Percentiles rank a stretch among this genome's conserved stretches.
These are phyloP conservation scores for Fusarium globosum DNA, from an alignment of 2,329 filamentous ascomycete genomes.

Conservation along the genomic window DNA sequence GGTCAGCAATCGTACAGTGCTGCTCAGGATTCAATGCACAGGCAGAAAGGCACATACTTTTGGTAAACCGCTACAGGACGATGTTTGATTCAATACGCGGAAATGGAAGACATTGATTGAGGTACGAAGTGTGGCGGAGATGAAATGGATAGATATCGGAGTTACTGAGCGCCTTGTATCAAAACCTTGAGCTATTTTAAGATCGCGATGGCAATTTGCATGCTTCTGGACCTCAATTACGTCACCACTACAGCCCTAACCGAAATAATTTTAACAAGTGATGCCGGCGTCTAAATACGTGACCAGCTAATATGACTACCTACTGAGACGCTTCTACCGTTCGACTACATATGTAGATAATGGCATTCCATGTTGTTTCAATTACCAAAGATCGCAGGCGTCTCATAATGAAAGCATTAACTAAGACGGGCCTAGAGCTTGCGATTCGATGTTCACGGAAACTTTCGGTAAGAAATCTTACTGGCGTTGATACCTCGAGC, in stretches of 20 bases:
- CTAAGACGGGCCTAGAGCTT: background rate
- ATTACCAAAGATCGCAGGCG: background rate
- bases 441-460: background rate
- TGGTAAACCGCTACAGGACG: conserved; percentile 29
- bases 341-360: background rate
- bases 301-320: background rate
- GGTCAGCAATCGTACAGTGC: conserved; percentile 10
- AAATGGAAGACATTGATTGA: background rate
- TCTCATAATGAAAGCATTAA: too few relatives aligned
- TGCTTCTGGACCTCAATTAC: background rate
- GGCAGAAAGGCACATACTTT: conserved; percentile 10
- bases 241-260: conserved; percentile 36
- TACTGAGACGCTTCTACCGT: background rate
- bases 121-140: background rate
- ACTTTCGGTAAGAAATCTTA: background rate
- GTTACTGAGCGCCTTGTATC: background rate
- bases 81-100: background rate
- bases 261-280: conserved; percentile 52
- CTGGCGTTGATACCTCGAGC: background rate
- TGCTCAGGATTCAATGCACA: conserved; percentile 6
- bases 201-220: background rate
- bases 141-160: background rate
- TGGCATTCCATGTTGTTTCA: background rate
- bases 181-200: background rate
- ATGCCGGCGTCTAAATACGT: conserved; percentile 44